Base-by-base conservation (phyloP, 495 filamentous ascomycete species). In the Oidiodendron maius region DNA sequence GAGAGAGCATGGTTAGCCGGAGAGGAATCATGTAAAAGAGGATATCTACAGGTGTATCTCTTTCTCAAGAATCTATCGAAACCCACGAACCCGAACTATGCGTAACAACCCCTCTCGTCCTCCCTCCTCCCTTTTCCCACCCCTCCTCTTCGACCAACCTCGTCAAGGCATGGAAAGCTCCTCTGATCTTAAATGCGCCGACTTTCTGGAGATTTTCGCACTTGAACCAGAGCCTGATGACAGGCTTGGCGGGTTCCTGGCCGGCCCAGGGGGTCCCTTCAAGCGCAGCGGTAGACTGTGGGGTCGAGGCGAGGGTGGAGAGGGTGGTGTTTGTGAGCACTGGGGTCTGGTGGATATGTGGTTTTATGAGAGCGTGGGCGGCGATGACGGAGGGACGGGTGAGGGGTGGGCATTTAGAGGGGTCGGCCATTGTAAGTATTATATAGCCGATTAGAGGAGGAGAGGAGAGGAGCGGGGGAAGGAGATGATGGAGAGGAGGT, bases 191-290 rank as follows among this genome's bases (percentile, higher is more conserved):
- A 71, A 98, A 98, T 13, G 91, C 91, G 46, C 91, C 93, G 44
- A 93, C 83, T 38, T 80, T 82, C 68, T 96, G 91, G 28, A 83
- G 75, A 68, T 96, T 96, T 71, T 98, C 91, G 68, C 89, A 95
- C 70, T 98, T 98, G 77, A 98, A 95, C 67, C 85, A 91, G 52
- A 98, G 75, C 5, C 78, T 75, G 28, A 96, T 72, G 22, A 67
- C 77, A 0, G 89, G 88, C 9, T 57, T 64, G 10, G 81, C 80
- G 1, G 86, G 77, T 9, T 57, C 52, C 36, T 71, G 72, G 35
- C 75, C 78, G 55, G 77, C 78, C 64, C 72, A 83, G 52, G 64
- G 62, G 1, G 82, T 83, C 16, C 71, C 76, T n/a, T 58, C 50
- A 0, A 85, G 67, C 1, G 73, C 67, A 3, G 68, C 50, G 1